Conservation (phyloP, 176 grass and related monocot species). For the Pharus latifolius region DNA sequence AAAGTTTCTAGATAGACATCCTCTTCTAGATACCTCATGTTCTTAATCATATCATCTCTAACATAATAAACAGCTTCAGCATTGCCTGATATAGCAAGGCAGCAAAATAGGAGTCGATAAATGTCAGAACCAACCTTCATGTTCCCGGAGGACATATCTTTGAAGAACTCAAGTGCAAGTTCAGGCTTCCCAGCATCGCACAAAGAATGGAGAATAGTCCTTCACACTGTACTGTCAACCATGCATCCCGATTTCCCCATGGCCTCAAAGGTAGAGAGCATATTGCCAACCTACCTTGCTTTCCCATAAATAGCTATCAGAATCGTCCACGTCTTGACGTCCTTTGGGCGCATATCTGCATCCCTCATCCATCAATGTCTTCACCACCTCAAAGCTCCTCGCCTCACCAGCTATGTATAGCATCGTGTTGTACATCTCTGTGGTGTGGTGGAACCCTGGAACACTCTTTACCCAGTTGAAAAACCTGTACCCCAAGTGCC, state of each 20-base stretch:
- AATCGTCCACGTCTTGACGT: slow-evolving; percentile 73
- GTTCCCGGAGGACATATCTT: slow-evolving; percentile 49
- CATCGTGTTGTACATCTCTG: slow-evolving; percentile 59
- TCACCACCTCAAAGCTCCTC: slow-evolving; percentile 28
- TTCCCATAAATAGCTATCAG: slow-evolving; percentile 49
- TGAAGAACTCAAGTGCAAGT: slow-evolving; percentile 69
- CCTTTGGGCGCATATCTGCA: slow-evolving; percentile 30
- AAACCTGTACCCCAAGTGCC: slow-evolving; percentile 46
- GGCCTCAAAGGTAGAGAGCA: slow-evolving; percentile 43
- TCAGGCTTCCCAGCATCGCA: slow-evolving; percentile 43
- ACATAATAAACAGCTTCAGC: slow-evolving; percentile 34
- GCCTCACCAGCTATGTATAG: slow-evolving; percentile 57
- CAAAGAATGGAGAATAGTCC: slow-evolving; percentile 44
- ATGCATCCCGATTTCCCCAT: slow-evolving; percentile 49
- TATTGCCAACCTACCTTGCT: slow-evolving; percentile 34
- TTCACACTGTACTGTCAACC: slow-evolving; percentile 34
- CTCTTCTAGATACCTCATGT: slow-evolving; percentile 32
- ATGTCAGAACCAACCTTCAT: slow-evolving; percentile 19
- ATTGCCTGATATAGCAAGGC: slow-evolving; percentile 41
- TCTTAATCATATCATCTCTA: slow-evolving; percentile 59
- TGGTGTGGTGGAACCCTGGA: slow-evolving; percentile 37
- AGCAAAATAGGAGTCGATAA: slow-evolving; percentile 47
- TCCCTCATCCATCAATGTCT: slow-evolving; percentile 53
- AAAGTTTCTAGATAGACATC: slow-evolving; percentile 46
- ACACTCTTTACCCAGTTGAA: slow-evolving; percentile 55